Conservation (phyloP, 805 yeast genomes). For the Ogataea henricii region DNA sequence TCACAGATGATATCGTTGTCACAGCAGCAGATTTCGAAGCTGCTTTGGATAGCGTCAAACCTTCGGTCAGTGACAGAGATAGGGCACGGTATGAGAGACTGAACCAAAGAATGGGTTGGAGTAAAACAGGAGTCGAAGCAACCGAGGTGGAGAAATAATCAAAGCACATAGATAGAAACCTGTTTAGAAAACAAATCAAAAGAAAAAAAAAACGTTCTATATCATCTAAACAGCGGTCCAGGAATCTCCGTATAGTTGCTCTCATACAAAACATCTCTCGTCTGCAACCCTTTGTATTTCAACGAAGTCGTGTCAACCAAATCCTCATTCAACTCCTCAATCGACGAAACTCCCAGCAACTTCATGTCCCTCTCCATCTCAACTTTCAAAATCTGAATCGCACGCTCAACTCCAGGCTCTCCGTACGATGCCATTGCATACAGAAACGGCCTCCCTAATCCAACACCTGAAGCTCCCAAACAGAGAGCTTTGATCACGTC, state of each 20-base stretch:
- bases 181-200: too few relatives aligned
- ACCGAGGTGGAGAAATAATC: too few relatives aligned
- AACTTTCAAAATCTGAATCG: conserved; percentile 59
- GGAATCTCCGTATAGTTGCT: conserved; percentile 58
- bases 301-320: conserved; percentile 39
- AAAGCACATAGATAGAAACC: too few relatives aligned
- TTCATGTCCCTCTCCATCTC: conserved; percentile 70
- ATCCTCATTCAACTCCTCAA: conserved; percentile 47
- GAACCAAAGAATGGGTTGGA: conserved; percentile 78
- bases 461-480: conserved; percentile 50
- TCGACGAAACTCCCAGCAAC: conserved; percentile 56
- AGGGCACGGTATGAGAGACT: conserved; percentile 73
- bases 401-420: conserved; percentile 66
- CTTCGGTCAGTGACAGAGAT: conserved; percentile 88
- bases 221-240: conserved; percentile 19
- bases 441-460: conserved; percentile 75
- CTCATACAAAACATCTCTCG: conserved; percentile 52
- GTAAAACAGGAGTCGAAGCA: conserved; percentile 32
- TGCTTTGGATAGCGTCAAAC: conserved; percentile 78
- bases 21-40: conserved; percentile 62
- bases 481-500: conserved; percentile 45
- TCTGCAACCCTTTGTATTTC: conserved; percentile 38
- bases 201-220: neutral
- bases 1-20: conserved; percentile 46
- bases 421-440: conserved; percentile 83